Conservation (phyloP, 495 filamentous ascomycete genomes). For the Aspergillus carlsbadensis region DNA sequence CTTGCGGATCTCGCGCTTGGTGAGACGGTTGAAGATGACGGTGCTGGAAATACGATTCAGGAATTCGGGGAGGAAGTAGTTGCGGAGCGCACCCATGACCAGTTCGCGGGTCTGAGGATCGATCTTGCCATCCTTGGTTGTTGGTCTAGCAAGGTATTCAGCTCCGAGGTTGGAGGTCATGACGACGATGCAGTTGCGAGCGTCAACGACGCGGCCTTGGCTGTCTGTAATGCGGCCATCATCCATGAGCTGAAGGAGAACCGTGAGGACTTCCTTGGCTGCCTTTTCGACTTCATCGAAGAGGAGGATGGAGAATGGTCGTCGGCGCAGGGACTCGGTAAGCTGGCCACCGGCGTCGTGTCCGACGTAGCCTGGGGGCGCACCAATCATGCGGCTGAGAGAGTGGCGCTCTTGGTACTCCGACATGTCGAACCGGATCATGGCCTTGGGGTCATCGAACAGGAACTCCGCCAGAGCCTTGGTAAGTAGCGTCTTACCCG, state of each 20-base stretch:
- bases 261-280: constrained; percentile 94
- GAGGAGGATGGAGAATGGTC: constrained; percentile 94
- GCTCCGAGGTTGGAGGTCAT: constrained; percentile 98
- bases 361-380: constrained; percentile 94
- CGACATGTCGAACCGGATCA: constrained; percentile 99
- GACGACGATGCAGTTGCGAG: constrained; percentile 96
- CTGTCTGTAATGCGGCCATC: constrained; percentile 98
- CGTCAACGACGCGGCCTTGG: constrained; percentile 91
- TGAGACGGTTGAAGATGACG: constrained; percentile 98
- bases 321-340: constrained; percentile 87
- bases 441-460: constrained; percentile 94
- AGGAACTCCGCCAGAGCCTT: constrained; percentile 97
- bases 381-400: constrained; percentile 95
- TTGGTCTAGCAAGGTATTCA: constrained; percentile 82
- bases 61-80: constrained; percentile 98
- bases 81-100: constrained; percentile 83
- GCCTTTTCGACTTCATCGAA: constrained; percentile 99
- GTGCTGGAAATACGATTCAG: constrained; percentile 92
- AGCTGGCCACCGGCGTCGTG: constrained; percentile 95
- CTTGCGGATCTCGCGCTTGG: constrained; percentile 80
- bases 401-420: constrained; percentile 98
- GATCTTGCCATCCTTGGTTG: constrained; percentile 75
- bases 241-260: constrained; percentile 96
- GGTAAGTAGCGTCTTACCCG: constrained; percentile 94
- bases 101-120: constrained; percentile 83